Conservation (phyloP, 2,329 filamentous ascomycete species). For the Helminthosporium solani region DNA sequence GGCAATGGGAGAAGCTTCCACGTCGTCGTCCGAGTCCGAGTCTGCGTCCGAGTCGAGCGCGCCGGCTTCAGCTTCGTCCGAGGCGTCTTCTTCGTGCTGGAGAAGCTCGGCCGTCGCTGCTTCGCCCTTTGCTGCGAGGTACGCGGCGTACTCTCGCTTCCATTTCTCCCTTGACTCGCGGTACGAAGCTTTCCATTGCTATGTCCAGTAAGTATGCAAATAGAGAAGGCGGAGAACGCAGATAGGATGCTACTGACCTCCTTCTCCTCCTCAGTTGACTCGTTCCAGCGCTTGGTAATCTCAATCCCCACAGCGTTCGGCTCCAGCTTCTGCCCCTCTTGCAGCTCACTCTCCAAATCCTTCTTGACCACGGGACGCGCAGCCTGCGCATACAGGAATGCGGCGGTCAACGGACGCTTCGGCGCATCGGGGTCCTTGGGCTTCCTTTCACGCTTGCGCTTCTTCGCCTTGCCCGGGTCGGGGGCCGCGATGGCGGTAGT, state of each 20-base stretch:
- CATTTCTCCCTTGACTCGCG: constrained; percentile 54
- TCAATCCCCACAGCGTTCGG: constrained; percentile 88
- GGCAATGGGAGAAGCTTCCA: constrained; percentile 31
- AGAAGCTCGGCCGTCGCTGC: constrained; percentile 44
- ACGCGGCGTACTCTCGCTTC: constrained; percentile 56
- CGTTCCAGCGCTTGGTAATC: constrained; percentile 81
- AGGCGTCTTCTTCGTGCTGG: constrained; percentile 43
- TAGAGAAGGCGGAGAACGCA: neutral
- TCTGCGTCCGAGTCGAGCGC: constrained; percentile 46
- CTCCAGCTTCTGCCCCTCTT: constrained; percentile 68
- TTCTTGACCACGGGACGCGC: constrained; percentile 79
- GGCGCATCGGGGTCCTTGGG: constrained; percentile 81
- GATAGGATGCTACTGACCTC: constrained; percentile 48
- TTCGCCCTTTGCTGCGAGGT: constrained; percentile 51
- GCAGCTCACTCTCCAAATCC: constrained; percentile 52
- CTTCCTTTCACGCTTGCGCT: constrained; percentile 87
- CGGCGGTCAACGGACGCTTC: constrained; percentile 90
- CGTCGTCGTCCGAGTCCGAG: constrained; percentile 34
- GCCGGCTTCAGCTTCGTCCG: constrained; percentile 38
- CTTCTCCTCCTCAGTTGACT: constrained; percentile 74
- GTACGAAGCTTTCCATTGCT: constrained; percentile 53
- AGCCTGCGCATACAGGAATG: constrained; percentile 91
- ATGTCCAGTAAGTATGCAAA: constrained; percentile 1
- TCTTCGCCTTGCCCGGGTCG: constrained; percentile 35
- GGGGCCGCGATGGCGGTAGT: constrained; percentile 16